phyloP scores from a whole-genome alignment of 2,329 filamentous ascomycete genomes.

The Trichoderma asperellum region DNA sequence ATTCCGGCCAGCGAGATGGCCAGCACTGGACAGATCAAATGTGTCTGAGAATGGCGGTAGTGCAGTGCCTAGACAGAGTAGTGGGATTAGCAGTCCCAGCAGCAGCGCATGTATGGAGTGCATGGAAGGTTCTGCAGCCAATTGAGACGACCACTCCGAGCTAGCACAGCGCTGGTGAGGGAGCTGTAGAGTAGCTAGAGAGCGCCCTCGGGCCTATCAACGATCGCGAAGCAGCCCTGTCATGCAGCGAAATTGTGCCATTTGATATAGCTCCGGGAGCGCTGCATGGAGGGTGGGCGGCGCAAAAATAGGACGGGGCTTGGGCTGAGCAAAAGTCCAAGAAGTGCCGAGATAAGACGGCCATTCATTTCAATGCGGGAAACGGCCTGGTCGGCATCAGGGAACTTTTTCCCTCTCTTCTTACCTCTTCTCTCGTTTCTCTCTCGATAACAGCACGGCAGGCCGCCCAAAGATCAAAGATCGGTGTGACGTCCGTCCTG shows the following conservation, averaged over 20 bases:
- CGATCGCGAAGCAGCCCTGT: background rate
- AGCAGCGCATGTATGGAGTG: background rate
- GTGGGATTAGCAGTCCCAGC: background rate
- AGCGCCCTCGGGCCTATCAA: background rate
- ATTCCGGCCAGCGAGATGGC: too few species aligned
- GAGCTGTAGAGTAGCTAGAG: background rate
- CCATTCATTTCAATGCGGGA: conserved; percentile 4
- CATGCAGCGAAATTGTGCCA: conserved; percentile 13
- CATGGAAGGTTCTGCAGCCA: background rate
- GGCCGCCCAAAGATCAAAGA: conserved; percentile 6
- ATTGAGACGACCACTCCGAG: background rate
- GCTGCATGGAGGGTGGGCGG: conserved; percentile 10
- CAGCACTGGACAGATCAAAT: background rate
- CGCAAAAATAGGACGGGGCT: conserved; percentile 10
- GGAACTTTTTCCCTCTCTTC: conserved; percentile 1
- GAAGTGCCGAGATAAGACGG: conserved; percentile 24
- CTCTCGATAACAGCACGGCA: conserved; percentile 3
- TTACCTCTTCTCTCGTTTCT: background rate
- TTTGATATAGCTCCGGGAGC: conserved; percentile 16
- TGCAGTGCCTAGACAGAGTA: background rate
- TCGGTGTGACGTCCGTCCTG: conserved; percentile 20
- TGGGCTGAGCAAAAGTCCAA: conserved; percentile 15
- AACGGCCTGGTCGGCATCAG: background rate
- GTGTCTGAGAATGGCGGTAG: background rate
- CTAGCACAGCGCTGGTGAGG: background rate